Conservation (phyloP, 805 yeast species). For the Wickerhamiella qilinensis region DNA sequence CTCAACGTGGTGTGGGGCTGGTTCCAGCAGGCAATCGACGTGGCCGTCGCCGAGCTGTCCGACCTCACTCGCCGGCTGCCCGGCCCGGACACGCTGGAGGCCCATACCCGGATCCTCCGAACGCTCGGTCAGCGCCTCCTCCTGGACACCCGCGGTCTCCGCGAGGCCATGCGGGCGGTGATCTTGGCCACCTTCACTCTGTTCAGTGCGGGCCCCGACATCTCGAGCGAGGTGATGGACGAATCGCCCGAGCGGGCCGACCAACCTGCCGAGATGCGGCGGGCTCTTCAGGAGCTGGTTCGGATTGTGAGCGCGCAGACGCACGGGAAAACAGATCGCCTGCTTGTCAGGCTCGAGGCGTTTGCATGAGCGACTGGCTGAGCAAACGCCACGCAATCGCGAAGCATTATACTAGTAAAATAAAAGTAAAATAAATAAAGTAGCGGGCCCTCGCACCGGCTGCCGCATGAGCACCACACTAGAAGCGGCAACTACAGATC, state of each 20-base stretch:
- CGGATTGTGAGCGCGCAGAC: neutral
- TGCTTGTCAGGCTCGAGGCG: neutral
- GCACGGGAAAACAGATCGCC: neutral
- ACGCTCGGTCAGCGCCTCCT: neutral
- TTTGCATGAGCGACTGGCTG: neutral
- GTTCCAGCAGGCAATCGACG: constrained; percentile 6
- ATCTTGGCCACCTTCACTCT: neutral
- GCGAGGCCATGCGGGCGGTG: neutral
- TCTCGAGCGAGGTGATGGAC: neutral
- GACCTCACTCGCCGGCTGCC: neutral
- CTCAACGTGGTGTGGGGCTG: constrained; percentile 7
- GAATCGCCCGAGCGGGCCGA: too few relatives aligned
- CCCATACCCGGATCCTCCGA: neutral
- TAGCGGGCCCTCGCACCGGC: too few relatives aligned
- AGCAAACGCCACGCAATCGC: neutral
- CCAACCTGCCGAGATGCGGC: neutral
- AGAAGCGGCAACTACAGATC: too few relatives aligned
- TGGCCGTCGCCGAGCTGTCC: constrained; percentile 2
- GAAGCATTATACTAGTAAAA: too few relatives aligned
- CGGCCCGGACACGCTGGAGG: neutral
- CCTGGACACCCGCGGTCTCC: neutral
- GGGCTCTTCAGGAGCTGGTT: neutral
- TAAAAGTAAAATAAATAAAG: too few relatives aligned
- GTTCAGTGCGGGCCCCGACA: neutral
- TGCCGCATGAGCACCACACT: too few relatives aligned